These are phyloP conservation scores for Heliosperma pusillum DNA, from an alignment of 148 eudicot species.

Conservation along the genomic window DNA sequence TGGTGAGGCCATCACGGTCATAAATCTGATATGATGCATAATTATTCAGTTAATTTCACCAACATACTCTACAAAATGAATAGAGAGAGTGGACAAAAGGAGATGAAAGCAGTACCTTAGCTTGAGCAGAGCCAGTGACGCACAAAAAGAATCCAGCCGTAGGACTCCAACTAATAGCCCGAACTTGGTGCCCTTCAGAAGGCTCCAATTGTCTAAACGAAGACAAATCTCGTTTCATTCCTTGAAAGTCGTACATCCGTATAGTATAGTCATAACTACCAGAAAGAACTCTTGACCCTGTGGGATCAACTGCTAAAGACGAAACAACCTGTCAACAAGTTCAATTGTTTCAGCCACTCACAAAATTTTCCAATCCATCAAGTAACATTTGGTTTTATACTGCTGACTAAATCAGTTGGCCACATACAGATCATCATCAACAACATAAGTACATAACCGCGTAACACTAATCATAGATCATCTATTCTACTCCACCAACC, in stretches of 20 bases:
- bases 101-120: constrained; percentile 55
- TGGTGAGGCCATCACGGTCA: constrained; percentile 95
- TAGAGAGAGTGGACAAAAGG: background rate
- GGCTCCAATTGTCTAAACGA: constrained; percentile 97
- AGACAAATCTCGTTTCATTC: constrained; percentile 86
- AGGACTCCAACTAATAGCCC: constrained; percentile 94
- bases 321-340: constrained; percentile 76
- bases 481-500: background rate
- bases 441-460: background rate
- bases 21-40: constrained; percentile 50
- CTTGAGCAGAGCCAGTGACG: constrained; percentile 93
- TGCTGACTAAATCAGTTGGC: background rate
- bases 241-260: constrained; percentile 97
- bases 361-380: background rate
- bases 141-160: constrained; percentile 84
- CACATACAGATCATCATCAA: background rate
- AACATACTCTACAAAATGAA: background rate
- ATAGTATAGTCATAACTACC: constrained; percentile 92
- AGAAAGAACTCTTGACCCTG: constrained; percentile 93
- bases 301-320: constrained; percentile 82
- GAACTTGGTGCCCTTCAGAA: constrained; percentile 97
- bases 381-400: background rate
- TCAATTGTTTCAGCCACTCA: background rate
- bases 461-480: background rate
- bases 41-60: constrained; percentile 1